Base-by-base conservation (phyloP, 228 moss, liverwort and hornwort species). In the Sphagnum magellanicum region DNA sequence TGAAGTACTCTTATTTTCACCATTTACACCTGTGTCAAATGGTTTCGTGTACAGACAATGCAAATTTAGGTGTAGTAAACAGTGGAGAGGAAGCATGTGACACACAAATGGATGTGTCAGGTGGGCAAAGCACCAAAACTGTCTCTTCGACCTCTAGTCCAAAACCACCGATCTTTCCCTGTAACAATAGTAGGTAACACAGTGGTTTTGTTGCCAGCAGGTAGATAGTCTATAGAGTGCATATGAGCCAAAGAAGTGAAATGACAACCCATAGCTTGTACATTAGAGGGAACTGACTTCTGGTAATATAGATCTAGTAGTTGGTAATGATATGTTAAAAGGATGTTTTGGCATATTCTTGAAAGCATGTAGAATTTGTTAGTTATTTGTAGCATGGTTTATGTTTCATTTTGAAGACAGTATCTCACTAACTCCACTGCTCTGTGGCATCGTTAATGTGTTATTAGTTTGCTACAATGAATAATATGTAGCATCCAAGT, bases 71-170 rank as follows among this genome's bases (percentile, higher is more conserved):
- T 67, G 76, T 73, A 53, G 77, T 87, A 49, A 69, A 68, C 70
- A 80, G 83, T 65, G 81, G 77, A 49, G 91, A 89, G 13, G 87
- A 90, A 66, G 84, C 76, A 52, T 73, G 81, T 51, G 93, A 91
- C 67, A 87, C 87, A 16, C 84, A 88, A 53, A 97, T 97, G 97
- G 97, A 93, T 47, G 82, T 85, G 70, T 75, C 90, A 79, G 75
- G 74, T 72, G 85, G 77, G 49, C 78, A 77, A 53, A 79, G 75
- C 69, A 70, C 79, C 65, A 89, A 91, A 14, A 79, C 74, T 73
- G 74, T 84, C 76, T 87, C 90, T 49, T 83, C 89, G 51, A 32
- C 32, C 32, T 71, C 85, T 8, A 82, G 79, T 67, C 74, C 74
- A 60, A 79, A 79, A 78, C 52, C 83, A 71, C 77, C 79, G 67